These are phyloP conservation scores for Linum trigynum DNA, from an alignment of 345 rosid species.

Conservation along the genomic window DNA sequence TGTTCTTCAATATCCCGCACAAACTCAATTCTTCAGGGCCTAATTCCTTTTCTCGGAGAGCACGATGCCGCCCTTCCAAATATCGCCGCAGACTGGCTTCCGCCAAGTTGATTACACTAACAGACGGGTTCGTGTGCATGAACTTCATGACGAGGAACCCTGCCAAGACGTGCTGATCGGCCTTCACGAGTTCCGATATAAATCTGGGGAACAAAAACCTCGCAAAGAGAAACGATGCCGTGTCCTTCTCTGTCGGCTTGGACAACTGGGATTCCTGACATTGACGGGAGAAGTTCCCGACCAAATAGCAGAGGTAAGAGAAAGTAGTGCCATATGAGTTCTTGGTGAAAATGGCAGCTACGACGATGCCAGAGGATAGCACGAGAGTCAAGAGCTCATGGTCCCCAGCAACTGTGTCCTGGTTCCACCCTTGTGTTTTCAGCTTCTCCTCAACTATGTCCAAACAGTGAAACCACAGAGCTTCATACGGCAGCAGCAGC, in stretches of 20 bases:
- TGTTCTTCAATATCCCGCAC: constrained; percentile 31
- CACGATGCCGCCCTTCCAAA: constrained; percentile 49
- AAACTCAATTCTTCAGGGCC: constrained; percentile 18
- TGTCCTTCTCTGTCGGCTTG: constrained; percentile 5
- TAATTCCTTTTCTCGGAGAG: constrained; percentile 24
- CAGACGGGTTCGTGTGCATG: constrained; percentile 71
- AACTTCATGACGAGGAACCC: constrained; percentile 61
- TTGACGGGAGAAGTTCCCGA: constrained; percentile 55
- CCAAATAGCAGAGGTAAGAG: constrained; percentile 59
- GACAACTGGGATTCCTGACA: constrained; percentile 48
- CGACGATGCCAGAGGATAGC: constrained; percentile 44
- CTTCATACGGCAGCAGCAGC: constrained; percentile 64
- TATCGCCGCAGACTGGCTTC: constrained; percentile 59
- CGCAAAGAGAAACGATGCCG: constrained; percentile 29
- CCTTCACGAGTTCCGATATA: constrained; percentile 63
- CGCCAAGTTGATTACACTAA: constrained; percentile 51
- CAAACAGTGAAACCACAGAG: constrained; percentile 41
- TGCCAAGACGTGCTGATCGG: constrained; percentile 62
- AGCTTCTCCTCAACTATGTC: constrained; percentile 48
- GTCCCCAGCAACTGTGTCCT: constrained; percentile 34
- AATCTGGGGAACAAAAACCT: constrained; percentile 60
- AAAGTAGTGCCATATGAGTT: constrained; percentile 40
- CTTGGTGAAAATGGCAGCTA: constrained; percentile 36
- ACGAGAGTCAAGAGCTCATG: constrained; percentile 49
- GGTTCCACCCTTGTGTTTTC: constrained; percentile 43